These are phyloP conservation scores for Boletus pseudopeckii DNA, from an alignment of 768 basidiomycete species.

Conservation along the genomic window DNA sequence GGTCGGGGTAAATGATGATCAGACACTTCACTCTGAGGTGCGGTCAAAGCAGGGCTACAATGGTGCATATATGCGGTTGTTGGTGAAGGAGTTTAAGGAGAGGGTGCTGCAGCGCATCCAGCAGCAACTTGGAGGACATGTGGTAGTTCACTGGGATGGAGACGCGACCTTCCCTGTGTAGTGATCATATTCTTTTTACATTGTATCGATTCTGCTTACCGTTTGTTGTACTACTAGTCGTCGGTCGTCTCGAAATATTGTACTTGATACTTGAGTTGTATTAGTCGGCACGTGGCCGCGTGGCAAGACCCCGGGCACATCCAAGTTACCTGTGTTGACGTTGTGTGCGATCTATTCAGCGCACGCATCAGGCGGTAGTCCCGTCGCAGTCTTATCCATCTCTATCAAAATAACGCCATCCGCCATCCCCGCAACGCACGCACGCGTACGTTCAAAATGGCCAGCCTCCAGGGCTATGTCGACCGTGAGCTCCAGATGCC, in stretches of 20 bases:
- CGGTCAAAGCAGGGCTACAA: constrained; percentile 2
- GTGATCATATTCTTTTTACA: background rate
- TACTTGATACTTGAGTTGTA: background rate
- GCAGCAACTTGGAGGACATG: background rate
- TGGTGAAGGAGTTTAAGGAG: background rate
- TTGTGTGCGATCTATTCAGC: background rate
- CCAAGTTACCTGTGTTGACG: background rate
- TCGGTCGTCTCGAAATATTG: background rate
- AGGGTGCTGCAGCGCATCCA: constrained; percentile 1
- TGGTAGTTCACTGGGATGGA: constrained; percentile 4
- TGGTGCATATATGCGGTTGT: background rate
- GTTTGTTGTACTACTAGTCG: background rate
- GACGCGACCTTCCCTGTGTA: constrained; percentile 10
- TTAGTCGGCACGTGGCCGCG: too few relatives aligned
- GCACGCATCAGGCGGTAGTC: background rate
- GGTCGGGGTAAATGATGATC: background rate
- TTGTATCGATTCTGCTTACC: background rate
- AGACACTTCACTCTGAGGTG: constrained; percentile 2
- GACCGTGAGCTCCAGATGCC: constrained; percentile 54
- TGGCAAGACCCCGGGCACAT: background rate
- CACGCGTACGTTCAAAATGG: constrained; percentile 48
- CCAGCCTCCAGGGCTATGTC: constrained; percentile 88
- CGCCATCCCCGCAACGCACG: constrained; percentile 8
- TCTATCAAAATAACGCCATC: background rate
- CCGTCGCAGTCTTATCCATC: background rate